These are phyloP conservation scores for Stramenopiles sp. DNA, from an alignment of 352 stramenopile genomes.

Conservation along the genomic window DNA sequence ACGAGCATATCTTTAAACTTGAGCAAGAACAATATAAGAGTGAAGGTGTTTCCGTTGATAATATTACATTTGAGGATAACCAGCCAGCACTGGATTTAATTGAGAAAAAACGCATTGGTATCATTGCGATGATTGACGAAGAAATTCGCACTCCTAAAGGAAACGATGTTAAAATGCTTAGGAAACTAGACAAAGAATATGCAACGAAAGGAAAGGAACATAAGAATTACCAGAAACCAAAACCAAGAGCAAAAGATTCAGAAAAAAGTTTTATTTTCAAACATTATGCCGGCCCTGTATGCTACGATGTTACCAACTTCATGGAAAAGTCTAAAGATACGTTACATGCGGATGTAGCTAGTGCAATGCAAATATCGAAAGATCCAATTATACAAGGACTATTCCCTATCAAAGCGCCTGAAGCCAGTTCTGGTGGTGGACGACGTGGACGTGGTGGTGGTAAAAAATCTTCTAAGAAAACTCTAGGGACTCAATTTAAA, in stretches of 20 bases:
- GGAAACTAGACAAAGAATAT: slow-evolving; percentile 47
- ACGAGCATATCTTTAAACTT: slow-evolving; percentile 87
- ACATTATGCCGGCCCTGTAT: slow-evolving; percentile 81
- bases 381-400: slow-evolving; percentile 36
- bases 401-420: background rate
- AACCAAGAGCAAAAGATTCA: background rate
- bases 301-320: slow-evolving; percentile 77
- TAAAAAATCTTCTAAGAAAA: no score
- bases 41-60: slow-evolving; percentile 79
- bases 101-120: slow-evolving; percentile 54
- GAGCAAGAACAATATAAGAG: slow-evolving; percentile 90
- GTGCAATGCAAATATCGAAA: slow-evolving; percentile 50
- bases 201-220: no score
- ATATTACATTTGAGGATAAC: slow-evolving; percentile 72
- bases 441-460: no score
- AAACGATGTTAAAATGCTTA: slow-evolving; percentile 47
- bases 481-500: slow-evolving; percentile 52
- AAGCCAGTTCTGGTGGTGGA: background rate
- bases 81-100: slow-evolving; percentile 68
- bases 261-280: slow-evolving; percentile 59
- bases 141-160: slow-evolving; percentile 69
- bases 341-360: slow-evolving; percentile 77
- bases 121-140: slow-evolving; percentile 81
- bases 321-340: slow-evolving; percentile 87
- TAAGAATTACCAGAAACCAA: no score